These are phyloP conservation scores for Drechslerella coelobrocha DNA, from an alignment of 2,329 filamentous ascomycete genomes.

Conservation along the genomic window DNA sequence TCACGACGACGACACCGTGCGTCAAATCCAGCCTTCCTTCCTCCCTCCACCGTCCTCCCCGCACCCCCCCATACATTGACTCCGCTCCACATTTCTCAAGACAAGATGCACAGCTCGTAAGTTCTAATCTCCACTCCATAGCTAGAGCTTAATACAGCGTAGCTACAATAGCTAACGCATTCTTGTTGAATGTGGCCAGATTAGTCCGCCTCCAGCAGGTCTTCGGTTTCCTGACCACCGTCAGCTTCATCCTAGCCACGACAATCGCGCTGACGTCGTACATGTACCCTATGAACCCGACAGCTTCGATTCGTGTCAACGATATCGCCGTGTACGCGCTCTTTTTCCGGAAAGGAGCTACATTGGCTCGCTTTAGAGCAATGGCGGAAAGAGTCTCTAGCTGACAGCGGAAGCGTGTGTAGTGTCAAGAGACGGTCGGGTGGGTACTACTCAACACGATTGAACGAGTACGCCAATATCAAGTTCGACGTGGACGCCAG, in stretches of 20 bases:
- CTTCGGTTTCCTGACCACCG: constrained; percentile 97
- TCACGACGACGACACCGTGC: constrained; percentile 23
- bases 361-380: neutral
- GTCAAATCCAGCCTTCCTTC: constrained; percentile 14
- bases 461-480: constrained; percentile 94
- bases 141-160: neutral
- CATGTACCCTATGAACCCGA: constrained; percentile 72
- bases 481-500: constrained; percentile 87
- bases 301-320: constrained; percentile 68
- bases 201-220: constrained; percentile 85
- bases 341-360: neutral
- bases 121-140: neutral
- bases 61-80: constrained; percentile 5
- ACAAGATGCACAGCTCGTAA: constrained; percentile 51
- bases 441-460: constrained; percentile 83
- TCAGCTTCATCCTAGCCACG: constrained; percentile 79
- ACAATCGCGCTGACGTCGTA: constrained; percentile 83
- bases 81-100: neutral
- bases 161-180: neutral
- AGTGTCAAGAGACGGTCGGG: constrained; percentile 91
- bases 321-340: constrained; percentile 81
- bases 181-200: constrained; percentile 60
- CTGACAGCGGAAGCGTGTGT: constrained; percentile 22
- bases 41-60: constrained; percentile 9
- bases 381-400: neutral